phyloP scores from a whole-genome alignment of 352 stramenopile species.

The Phytophthora crassamura region DNA sequence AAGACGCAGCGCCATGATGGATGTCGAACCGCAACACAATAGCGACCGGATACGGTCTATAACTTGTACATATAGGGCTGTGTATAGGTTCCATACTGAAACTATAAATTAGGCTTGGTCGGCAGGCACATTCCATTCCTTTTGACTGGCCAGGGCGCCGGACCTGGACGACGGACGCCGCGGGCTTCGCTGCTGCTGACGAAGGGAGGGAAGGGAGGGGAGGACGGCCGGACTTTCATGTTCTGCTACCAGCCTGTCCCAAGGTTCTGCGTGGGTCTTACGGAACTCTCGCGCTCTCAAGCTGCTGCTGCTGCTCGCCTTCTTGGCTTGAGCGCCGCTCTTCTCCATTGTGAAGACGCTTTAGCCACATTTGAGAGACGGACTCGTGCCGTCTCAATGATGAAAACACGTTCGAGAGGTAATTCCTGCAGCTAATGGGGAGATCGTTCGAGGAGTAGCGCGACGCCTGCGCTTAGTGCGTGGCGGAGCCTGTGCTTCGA shows the following conservation, averaged over 20 bases:
- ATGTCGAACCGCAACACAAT: no score
- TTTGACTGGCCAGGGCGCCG: slow-evolving; percentile 6
- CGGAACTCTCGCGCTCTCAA: slow-evolving; percentile 1
- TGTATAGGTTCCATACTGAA: no score
- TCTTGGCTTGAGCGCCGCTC: slow-evolving; percentile 29
- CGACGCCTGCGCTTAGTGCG: not conserved
- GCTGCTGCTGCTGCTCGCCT: slow-evolving; percentile 27
- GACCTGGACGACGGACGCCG: not conserved
- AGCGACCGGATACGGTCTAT: no score
- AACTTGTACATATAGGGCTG: no score
- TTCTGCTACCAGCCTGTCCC: slow-evolving; percentile 1
- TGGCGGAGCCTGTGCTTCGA: not conserved
- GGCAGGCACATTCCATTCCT: slow-evolving; percentile 3
- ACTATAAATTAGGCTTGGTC: slow-evolving; percentile 7
- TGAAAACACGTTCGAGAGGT: slow-evolving; percentile 49
- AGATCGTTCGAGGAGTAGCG: not conserved
- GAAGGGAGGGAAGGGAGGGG: slow-evolving; percentile 14
- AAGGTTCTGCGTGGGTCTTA: slow-evolving; percentile 4
- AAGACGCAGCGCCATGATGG: no score
- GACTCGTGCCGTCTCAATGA: slow-evolving; percentile 32
- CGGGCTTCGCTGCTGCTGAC: slow-evolving; percentile 1
- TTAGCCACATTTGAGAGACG: slow-evolving; percentile 55
- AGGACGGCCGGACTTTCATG: not conserved
- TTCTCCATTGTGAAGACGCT: slow-evolving; percentile 45
- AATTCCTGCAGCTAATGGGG: slow-evolving; percentile 35